These are phyloP conservation scores for Cudoniella acicularis DNA, from an alignment of 495 filamentous ascomycete genomes.

Conservation along the genomic window DNA sequence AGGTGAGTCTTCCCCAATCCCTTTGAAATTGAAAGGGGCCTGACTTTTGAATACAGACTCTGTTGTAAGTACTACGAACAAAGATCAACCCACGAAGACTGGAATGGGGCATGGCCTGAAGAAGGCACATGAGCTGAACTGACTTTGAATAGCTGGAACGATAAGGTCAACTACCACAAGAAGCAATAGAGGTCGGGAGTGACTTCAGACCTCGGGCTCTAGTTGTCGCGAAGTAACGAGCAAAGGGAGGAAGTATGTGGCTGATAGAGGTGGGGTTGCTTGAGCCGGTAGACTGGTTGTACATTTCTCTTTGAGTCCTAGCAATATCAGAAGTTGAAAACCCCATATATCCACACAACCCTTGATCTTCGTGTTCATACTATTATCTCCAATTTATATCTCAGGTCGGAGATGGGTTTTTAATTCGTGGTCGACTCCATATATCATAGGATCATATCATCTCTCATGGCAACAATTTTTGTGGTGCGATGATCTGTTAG, in stretches of 20 bases:
- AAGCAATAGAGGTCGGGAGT: conserved; percentile 26
- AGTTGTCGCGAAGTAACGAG: neutral
- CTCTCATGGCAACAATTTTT: too few species aligned
- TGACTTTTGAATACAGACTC: conserved; percentile 43
- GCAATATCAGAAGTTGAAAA: conserved; percentile 6
- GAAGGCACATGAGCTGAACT: conserved; percentile 2
- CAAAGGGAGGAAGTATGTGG: neutral
- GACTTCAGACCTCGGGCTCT: neutral
- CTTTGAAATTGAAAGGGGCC: conserved; percentile 14
- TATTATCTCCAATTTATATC: too few species aligned
- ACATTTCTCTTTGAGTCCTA: conserved; percentile 26
- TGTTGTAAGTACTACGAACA: conserved; percentile 56
- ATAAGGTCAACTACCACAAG: conserved; percentile 93
- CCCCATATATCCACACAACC: neutral
- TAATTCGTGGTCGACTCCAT: too few species aligned
- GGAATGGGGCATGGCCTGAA: neutral
- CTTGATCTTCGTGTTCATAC: too few species aligned
- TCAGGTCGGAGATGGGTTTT: too few species aligned
- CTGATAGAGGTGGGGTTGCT: neutral
- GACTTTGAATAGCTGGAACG: conserved; percentile 73
- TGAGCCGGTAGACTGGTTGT: conserved; percentile 11
- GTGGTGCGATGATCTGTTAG: too few species aligned
- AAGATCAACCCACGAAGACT: neutral
- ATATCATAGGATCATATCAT: too few species aligned
- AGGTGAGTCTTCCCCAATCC: conserved; percentile 56